These are phyloP conservation scores for Alisma plantagoaquatica DNA, from an alignment of 106 monocot genomes.

Conservation along the genomic window DNA sequence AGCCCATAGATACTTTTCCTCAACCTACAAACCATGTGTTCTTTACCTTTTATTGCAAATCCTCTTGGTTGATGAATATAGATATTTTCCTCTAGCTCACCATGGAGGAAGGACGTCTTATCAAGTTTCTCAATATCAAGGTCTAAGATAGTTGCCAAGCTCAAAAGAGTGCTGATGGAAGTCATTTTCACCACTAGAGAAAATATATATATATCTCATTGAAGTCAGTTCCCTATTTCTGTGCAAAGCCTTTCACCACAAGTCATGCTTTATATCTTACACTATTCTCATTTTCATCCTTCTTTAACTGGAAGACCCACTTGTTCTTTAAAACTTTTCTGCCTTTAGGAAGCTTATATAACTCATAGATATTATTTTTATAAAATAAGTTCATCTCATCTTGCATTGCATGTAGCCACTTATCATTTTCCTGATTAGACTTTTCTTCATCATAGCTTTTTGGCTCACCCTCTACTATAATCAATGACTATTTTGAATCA, in stretches of 20 bases:
- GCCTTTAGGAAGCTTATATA: neutral
- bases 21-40: neutral
- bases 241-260: conserved; percentile 8
- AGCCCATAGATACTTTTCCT: neutral
- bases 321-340: conserved; percentile 5
- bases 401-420: conserved; percentile 1
- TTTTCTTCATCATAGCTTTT: neutral
- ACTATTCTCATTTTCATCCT: neutral
- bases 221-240: conserved; percentile 11
- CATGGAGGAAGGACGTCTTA: neutral
- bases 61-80: neutral
- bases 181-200: conserved; percentile 10
- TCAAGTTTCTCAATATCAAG: conserved; percentile 2
- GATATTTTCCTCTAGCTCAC: neutral
- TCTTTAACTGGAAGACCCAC: conserved; percentile 3
- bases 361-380: conserved; percentile 9
- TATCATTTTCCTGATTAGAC: neutral
- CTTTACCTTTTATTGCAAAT: neutral
- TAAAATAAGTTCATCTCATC: neutral
- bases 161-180: conserved; percentile 3
- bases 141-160: conserved; percentile 2
- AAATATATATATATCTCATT: conserved; percentile 11
- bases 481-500: neutral
- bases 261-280: neutral
- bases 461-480: conserved; percentile 4